phyloP scores from a whole-genome alignment of 2,329 filamentous ascomycete genomes.

The Akanthomyces muscarius region DNA sequence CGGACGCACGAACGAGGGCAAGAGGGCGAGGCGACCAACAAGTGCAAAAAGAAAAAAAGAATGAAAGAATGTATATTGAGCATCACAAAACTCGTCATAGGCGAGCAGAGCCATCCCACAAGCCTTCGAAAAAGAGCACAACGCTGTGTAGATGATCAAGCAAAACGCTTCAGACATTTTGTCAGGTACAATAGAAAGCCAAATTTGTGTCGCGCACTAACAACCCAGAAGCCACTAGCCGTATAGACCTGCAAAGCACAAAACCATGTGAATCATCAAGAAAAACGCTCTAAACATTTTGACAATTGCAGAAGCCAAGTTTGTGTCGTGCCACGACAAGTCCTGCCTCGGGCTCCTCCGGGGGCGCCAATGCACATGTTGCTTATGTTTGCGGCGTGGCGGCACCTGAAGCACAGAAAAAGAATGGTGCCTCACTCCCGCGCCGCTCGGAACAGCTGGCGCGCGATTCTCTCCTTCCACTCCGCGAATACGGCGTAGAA shows the following conservation, averaged over 20 bases:
- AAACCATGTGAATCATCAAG: background rate
- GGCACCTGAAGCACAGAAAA: background rate
- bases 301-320: background rate
- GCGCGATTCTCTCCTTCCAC: background rate
- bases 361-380: too few relatives aligned
- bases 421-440: background rate
- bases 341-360: too few relatives aligned
- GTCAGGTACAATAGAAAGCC: background rate
- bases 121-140: background rate
- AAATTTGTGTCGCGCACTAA: background rate
- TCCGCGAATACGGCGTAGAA: background rate
- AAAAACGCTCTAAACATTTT: background rate
- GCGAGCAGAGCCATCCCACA: background rate
- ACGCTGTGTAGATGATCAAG: background rate
- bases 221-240: background rate
- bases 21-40: too few relatives aligned
- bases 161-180: constrained; percentile 10
- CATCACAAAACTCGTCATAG: background rate
- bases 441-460: background rate
- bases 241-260: constrained; percentile 1
- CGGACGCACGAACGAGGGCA: too few relatives aligned
- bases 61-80: background rate
- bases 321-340: background rate
- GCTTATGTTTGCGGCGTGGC: too few relatives aligned
- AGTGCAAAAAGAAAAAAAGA: too few relatives aligned